Evolutionary conservation across 1,284 basidiomycete species (phyloP), one percentile per base, ranked within the genome.

Genomic region (Ganoderma lingzhi): DNA sequence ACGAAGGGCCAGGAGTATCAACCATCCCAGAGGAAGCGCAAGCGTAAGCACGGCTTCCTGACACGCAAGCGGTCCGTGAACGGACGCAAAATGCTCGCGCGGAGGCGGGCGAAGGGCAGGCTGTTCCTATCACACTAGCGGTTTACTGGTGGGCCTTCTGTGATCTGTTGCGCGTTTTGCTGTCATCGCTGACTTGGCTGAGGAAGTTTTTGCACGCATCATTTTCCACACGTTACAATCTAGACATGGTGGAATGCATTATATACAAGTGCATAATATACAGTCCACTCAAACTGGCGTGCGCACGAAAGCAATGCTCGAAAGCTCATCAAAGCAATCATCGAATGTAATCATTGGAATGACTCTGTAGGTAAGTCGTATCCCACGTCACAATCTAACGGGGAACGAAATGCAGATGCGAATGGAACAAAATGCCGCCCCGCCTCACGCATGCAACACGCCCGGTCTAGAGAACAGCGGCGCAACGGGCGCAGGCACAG

Each of bases 21-120:
- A 78, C 95, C 95, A 2, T 94, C 92, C 0, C 95, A 96, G 82
- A 86, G 95, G 63, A 94, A 94, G 78, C 84, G 96, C 63, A 97
- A 97, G 84, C 87, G 94, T 71, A 93, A 92, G 80, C 94, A 96
- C 78, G 96, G 96, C 10, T 97, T 96, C 80, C 84, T 97, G 48
- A 86, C 90, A 0, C 84, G 93, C 56, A 88, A 91, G 78, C 84
- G 86, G 74, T 87, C 86, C 48, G 82, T 86, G 28, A 86, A 85
- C 37, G 93, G 93, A 2, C 85, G 88, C 70, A 91, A 90, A 78
- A 88, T 93, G 61, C 74, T 83, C 45, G 74, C 75, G 19, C 81
- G 85, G 63, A 71, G 76, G 62, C 66, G 73, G 62, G 77, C 77
- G 28, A 86, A 80, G 76, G 82, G 83, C 12, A 79, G 84, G 37